A percentile compares a stretch with the other conserved stretches of the same genome.
Conservation (phyloP, 2,329 filamentous ascomycete genomes). For the Apiospora arundinis region DNA sequence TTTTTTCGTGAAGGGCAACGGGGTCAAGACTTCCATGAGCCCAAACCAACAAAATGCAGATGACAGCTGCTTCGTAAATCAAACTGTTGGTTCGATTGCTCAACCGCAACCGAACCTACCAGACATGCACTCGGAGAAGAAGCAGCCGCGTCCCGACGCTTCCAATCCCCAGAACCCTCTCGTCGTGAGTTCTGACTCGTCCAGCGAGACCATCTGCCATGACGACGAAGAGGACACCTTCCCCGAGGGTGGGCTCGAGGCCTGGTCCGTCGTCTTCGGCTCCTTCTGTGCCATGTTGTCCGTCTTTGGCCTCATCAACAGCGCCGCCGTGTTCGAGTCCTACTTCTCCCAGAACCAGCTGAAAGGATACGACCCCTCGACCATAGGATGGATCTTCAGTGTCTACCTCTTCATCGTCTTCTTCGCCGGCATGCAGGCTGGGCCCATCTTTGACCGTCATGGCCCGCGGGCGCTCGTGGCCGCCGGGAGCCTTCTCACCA, state of each 20-base stretch:
- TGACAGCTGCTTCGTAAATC: slow-evolving; percentile 29
- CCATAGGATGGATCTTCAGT: slow-evolving; percentile 58
- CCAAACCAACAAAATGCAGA: slow-evolving; percentile 24
- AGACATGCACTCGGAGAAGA: slow-evolving; percentile 12
- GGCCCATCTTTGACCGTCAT: slow-evolving; percentile 55
- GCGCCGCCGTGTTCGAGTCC: slow-evolving; percentile 54
- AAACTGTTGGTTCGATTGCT: slow-evolving; percentile 26
- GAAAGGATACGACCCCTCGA: slow-evolving; percentile 45
- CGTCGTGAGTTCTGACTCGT: not conserved
- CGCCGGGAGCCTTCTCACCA: slow-evolving; percentile 39
- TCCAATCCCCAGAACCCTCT: not conserved
- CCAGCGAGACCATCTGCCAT: slow-evolving; percentile 4
- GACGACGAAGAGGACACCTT: slow-evolving; percentile 14
- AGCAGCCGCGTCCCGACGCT: not conserved
- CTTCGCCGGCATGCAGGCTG: slow-evolving; percentile 50
- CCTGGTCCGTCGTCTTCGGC: slow-evolving; percentile 22
- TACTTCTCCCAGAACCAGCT: slow-evolving; percentile 54
- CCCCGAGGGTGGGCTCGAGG: slow-evolving; percentile 23
- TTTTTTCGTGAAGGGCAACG: not conserved
- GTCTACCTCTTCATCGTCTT: slow-evolving; percentile 52
- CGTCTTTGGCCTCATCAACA: slow-evolving; percentile 50
- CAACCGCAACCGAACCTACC: slow-evolving; percentile 1
- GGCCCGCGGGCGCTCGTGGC: slow-evolving; percentile 49
- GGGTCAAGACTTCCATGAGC: slow-evolving; percentile 8
- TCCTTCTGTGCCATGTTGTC: slow-evolving; percentile 21